phyloP scores from a whole-genome alignment of 305 asterid species.

The Withania somnifera region DNA sequence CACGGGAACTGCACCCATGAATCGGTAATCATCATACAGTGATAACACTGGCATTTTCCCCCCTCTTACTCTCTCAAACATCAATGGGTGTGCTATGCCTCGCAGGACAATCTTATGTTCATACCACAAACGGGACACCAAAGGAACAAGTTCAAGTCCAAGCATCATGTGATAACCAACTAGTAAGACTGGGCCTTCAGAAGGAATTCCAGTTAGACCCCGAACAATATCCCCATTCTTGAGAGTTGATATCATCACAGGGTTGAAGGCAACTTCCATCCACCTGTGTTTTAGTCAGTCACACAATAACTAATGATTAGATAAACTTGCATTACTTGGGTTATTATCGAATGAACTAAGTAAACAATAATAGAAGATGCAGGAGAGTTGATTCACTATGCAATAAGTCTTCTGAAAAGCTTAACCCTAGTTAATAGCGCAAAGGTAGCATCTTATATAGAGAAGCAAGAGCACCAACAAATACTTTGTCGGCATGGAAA shows the following conservation, averaged over 20 bases:
- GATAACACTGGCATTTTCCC: constrained; percentile 48
- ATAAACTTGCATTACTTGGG: neutral
- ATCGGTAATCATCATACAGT: constrained; percentile 34
- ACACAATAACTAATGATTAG: neutral
- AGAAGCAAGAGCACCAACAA: neutral
- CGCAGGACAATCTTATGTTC: constrained; percentile 54
- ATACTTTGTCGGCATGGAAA: neutral
- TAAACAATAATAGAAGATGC: neutral
- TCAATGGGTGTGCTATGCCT: constrained; percentile 71
- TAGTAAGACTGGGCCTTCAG: constrained; percentile 66
- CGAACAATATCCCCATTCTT: constrained; percentile 53
- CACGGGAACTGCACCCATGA: constrained; percentile 88
- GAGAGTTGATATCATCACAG: constrained; percentile 66
- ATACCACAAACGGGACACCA: constrained; percentile 47
- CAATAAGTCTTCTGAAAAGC: neutral
- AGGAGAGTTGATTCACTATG: neutral
- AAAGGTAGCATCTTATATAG: constrained; percentile 1
- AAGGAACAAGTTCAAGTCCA: constrained; percentile 53
- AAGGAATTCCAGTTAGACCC: constrained; percentile 66
- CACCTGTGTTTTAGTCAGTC: constrained; percentile 28
- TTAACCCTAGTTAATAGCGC: neutral
- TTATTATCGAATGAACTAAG: neutral
- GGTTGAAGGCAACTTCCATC: constrained; percentile 36
- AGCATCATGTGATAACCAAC: constrained; percentile 93
- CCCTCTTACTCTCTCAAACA: constrained; percentile 34